These are phyloP conservation scores for Moesziomyces sp. DNA, from an alignment of 1,284 basidiomycete species.

Conservation along the genomic window DNA sequence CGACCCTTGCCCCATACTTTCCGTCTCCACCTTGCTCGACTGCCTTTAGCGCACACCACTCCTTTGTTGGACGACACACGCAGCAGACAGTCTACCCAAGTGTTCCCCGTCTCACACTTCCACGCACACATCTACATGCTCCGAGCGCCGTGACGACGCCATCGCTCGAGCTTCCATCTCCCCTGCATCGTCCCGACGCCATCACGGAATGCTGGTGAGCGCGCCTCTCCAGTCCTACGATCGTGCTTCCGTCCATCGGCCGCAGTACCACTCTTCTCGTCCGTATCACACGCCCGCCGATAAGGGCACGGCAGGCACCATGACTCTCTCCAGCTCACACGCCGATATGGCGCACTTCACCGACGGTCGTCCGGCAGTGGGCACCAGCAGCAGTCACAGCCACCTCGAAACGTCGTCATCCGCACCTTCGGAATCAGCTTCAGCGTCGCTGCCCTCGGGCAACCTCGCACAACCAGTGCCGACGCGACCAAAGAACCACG, in stretches of 20 bases:
- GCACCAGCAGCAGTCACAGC: constrained; percentile 5
- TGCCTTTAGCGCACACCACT: background rate
- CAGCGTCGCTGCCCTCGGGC: constrained; percentile 8
- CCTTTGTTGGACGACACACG: background rate
- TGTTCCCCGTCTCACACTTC: background rate
- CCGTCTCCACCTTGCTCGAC: background rate
- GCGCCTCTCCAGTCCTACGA: constrained; percentile 21
- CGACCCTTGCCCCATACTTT: background rate
- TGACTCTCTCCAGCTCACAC: constrained; percentile 35
- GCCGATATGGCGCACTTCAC: constrained; percentile 19
- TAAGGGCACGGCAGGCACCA: constrained; percentile 13
- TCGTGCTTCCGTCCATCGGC: constrained; percentile 20
- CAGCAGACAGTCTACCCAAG: background rate
- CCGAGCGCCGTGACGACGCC: constrained; percentile 24
- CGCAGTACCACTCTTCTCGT: constrained; percentile 6
- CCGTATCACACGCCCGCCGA: constrained; percentile 2
- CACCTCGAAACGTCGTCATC: constrained; percentile 3
- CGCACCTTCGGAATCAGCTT: constrained; percentile 2
- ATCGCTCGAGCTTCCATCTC: constrained; percentile 15
- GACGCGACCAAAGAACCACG: constrained; percentile 43
- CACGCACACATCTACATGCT: constrained; percentile 18
- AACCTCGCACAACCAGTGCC: constrained; percentile 26
- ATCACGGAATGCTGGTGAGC: constrained; percentile 41
- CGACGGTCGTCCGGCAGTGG: constrained; percentile 13
- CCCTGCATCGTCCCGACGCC: background rate